phyloP scores from a whole-genome alignment of 1,284 basidiomycete species.

The Moesziomyces sp. region DNA sequence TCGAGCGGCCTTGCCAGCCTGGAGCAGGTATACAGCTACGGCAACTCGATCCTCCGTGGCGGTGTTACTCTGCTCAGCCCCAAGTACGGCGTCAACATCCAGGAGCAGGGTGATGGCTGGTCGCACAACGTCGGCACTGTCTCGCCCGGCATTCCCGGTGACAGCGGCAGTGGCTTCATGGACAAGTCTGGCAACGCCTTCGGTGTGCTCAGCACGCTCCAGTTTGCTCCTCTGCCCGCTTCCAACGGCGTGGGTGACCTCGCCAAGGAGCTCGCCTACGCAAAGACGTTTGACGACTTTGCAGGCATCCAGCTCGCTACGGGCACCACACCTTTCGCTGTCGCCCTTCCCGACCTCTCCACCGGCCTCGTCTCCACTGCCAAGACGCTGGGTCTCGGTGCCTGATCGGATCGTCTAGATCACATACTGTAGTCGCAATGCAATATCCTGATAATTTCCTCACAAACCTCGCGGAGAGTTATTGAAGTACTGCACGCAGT shows the following conservation, averaged over 20 bases:
- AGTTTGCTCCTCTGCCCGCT: conserved; percentile 45
- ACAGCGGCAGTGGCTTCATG: conserved; percentile 48
- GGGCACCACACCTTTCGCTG: conserved; percentile 47
- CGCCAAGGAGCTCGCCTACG: conserved; percentile 42
- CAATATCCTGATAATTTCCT: background rate
- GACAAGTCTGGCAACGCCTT: conserved; percentile 45
- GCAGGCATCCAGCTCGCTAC: conserved; percentile 38
- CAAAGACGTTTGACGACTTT: conserved; percentile 43
- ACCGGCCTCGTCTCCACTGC: conserved; percentile 22
- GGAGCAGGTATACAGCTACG: conserved; percentile 52
- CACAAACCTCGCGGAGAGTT: background rate
- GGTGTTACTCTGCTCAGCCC: conserved; percentile 47
- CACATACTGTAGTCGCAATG: background rate
- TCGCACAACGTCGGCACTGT: conserved; percentile 44
- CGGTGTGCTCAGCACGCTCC: conserved; percentile 49
- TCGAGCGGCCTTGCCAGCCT: conserved; percentile 16
- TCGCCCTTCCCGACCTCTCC: conserved; percentile 33
- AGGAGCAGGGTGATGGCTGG: conserved; percentile 48
- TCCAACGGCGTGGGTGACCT: conserved; percentile 51
- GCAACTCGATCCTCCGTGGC: conserved; percentile 54
- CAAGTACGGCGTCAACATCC: conserved; percentile 50
- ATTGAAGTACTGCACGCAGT: too few relatives aligned
- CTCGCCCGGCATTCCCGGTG: conserved; percentile 52
- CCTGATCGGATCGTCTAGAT: conserved; percentile 2
- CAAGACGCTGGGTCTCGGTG: conserved; percentile 5